Evolutionary conservation across 768 basidiomycete genomes (phyloP).

Genomic region (Trichaptum fuscoviolaceum): DNA sequence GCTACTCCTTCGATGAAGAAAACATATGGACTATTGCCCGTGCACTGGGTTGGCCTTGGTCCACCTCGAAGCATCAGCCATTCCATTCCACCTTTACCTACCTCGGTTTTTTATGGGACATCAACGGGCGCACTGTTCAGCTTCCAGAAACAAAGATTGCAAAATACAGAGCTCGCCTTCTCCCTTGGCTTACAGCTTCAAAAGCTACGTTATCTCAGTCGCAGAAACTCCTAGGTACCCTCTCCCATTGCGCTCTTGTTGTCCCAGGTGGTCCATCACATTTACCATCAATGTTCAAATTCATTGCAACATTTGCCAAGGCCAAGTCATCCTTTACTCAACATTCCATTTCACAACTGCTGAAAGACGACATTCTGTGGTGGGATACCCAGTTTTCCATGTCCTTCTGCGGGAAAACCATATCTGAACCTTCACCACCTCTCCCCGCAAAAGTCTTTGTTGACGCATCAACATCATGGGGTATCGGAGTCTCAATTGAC

Average conservation of each 20-base stretch:
- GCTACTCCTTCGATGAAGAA: slow-evolving; percentile 17
- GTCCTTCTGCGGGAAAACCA: slow-evolving; percentile 11
- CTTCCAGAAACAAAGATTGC: slow-evolving; percentile 26
- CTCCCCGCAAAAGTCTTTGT: slow-evolving; percentile 28
- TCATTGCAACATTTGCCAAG: slow-evolving; percentile 21
- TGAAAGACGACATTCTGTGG: slow-evolving; percentile 23
- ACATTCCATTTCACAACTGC: background rate
- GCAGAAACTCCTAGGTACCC: slow-evolving; percentile 27
- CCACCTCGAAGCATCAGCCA: slow-evolving; percentile 22
- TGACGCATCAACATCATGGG: slow-evolving; percentile 35
- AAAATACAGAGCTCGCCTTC: slow-evolving; percentile 25
- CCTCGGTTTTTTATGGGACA: slow-evolving; percentile 34
- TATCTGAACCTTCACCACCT: slow-evolving; percentile 7
- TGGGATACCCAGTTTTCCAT: slow-evolving; percentile 8
- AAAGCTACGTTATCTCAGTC: no score
- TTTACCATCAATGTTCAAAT: slow-evolving; percentile 25
- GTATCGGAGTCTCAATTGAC: slow-evolving; percentile 34
- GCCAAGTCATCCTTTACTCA: slow-evolving; percentile 11
- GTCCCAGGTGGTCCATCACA: slow-evolving; percentile 25
- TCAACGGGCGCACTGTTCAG: slow-evolving; percentile 22
- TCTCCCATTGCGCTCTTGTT: slow-evolving; percentile 29
- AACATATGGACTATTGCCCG: slow-evolving; percentile 21
- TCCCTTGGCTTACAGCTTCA: slow-evolving; percentile 14
- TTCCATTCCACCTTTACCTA: slow-evolving; percentile 29
- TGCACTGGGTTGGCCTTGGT: slow-evolving; percentile 31